Conservation (phyloP, 306 rosid genomes). For the Malus sylvestris region DNA sequence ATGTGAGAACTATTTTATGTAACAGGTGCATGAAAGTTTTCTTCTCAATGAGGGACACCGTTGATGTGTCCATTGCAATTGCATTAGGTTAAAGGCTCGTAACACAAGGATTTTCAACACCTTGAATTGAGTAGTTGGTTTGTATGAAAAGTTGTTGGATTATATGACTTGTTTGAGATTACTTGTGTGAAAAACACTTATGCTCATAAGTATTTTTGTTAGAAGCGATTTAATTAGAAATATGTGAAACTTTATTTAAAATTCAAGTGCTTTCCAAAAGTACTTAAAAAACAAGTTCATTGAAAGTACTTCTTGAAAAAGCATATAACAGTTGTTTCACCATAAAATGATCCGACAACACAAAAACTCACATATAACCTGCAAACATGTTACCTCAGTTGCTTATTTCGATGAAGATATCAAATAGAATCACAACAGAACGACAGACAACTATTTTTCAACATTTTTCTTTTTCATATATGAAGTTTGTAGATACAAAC, state of each 20-base stretch:
- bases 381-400: no score
- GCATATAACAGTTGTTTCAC: neutral
- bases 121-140: neutral
- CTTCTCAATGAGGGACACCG: neutral
- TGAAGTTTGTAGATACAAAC: constrained; percentile 19
- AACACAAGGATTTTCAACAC: neutral
- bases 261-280: neutral
- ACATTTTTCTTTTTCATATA: neutral
- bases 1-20: neutral
- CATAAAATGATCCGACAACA: neutral
- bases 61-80: neutral
- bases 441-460: neutral
- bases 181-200: neutral
- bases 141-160: neutral
- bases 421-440: neutral
- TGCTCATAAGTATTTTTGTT: neutral
- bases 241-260: no score
- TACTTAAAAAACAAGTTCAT: neutral
- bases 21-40: neutral
- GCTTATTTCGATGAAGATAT: no score
- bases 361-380: neutral
- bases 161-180: neutral
- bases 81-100: neutral
- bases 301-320: neutral
- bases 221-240: neutral